These are phyloP conservation scores for Penicillium cinerascens DNA, from an alignment of 495 filamentous ascomycete genomes.

Conservation along the genomic window DNA sequence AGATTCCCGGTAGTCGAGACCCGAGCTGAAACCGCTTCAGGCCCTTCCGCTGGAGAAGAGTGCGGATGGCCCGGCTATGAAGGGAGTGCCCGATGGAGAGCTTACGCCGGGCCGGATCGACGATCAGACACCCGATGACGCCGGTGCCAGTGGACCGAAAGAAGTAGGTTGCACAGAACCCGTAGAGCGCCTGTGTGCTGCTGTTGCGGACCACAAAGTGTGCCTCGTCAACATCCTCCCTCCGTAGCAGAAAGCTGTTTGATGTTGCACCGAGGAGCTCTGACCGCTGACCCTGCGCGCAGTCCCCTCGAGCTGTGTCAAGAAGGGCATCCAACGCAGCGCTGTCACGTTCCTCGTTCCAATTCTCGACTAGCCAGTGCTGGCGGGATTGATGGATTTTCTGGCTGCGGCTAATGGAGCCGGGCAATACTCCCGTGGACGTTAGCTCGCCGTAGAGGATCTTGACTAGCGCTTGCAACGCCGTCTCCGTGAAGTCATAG, in stretches of 20 bases:
- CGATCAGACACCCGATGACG: constrained; percentile 77
- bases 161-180: constrained; percentile 84
- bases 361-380: constrained; percentile 85
- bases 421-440: constrained; percentile 70
- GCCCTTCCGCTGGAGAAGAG: constrained; percentile 61
- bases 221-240: constrained; percentile 64
- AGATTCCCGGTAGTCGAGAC: constrained; percentile 71
- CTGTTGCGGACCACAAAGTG: constrained; percentile 92
- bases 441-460: constrained; percentile 74
- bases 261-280: constrained; percentile 65
- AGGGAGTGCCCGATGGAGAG: constrained; percentile 83
- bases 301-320: constrained; percentile 57
- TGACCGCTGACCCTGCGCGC: constrained; percentile 52
- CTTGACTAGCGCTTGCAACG: constrained; percentile 75
- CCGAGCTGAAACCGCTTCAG: constrained; percentile 77
- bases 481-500: constrained; percentile 90
- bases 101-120: constrained; percentile 77
- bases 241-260: constrained; percentile 68
- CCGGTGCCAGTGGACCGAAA: constrained; percentile 65
- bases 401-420: constrained; percentile 76
- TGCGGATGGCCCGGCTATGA: constrained; percentile 74
- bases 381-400: constrained; percentile 77
- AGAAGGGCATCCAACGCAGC: constrained; percentile 66
- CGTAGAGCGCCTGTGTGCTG: constrained; percentile 80
- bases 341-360: constrained; percentile 72